These are phyloP conservation scores for Talaromyces sp. DNA, from an alignment of 2,329 filamentous ascomycete genomes.

Conservation along the genomic window DNA sequence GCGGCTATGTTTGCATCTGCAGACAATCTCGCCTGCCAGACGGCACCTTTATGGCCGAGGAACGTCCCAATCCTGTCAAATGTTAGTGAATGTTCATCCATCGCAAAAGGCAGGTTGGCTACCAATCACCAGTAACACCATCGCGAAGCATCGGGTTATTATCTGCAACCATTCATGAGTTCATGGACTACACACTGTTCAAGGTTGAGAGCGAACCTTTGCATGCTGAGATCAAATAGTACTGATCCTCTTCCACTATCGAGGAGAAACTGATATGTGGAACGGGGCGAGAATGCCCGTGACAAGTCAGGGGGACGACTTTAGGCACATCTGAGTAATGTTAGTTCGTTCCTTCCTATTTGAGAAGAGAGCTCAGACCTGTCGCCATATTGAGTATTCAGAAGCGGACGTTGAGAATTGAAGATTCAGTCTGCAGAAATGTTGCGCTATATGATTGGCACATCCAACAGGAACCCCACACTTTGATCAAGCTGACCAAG, in stretches of 20 bases:
- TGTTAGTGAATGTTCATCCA: constrained; percentile 7
- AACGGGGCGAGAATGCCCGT: constrained; percentile 88
- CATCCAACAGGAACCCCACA: neutral
- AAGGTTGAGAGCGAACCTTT: constrained; percentile 61
- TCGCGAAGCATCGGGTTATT: constrained; percentile 98
- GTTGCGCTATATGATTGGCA: neutral
- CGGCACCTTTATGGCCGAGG: constrained; percentile 94
- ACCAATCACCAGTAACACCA: constrained; percentile 92
- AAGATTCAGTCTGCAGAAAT: neutral
- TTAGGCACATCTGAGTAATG: constrained; percentile 39
- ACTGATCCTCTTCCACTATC: constrained; percentile 75
- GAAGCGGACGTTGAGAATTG: neutral
- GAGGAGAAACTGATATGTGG: constrained; percentile 88
- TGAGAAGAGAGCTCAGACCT: neutral
- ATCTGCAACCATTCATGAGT: constrained; percentile 54
- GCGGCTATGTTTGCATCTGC: constrained; percentile 83
- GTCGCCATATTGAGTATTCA: constrained; percentile 5
- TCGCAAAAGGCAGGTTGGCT: constrained; percentile 24
- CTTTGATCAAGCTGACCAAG: neutral
- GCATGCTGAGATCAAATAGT: constrained; percentile 90
- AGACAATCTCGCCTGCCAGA: constrained; percentile 92
- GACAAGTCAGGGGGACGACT: constrained; percentile 86
- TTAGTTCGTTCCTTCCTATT: neutral
- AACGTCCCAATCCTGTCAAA: constrained; percentile 80
- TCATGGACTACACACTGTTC: neutral